phyloP scores from a whole-genome alignment of 441 rosid genomes.

The Arabidopsis lyrata region DNA sequence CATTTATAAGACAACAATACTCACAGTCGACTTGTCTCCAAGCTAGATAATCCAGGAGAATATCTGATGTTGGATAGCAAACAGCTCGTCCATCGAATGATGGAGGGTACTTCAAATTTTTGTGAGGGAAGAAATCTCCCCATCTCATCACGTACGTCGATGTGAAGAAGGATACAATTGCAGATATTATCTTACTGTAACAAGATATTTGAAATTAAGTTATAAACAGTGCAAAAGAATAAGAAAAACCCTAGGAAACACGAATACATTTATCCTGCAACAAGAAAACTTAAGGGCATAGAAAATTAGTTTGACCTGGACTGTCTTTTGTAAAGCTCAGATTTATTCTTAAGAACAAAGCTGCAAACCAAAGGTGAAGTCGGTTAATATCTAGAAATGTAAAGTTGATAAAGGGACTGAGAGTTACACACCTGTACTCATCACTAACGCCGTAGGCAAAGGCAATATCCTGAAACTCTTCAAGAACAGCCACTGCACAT shows the following conservation, averaged over 20 bases:
- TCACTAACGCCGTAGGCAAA: conserved; percentile 94
- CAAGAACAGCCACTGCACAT: conserved; percentile 76
- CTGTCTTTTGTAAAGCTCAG: conserved; percentile 63
- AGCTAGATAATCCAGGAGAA: conserved; percentile 81
- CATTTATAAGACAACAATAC: conserved; percentile 39
- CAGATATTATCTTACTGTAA: conserved; percentile 70
- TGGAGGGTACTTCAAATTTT: conserved; percentile 72
- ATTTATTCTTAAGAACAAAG: conserved; percentile 74
- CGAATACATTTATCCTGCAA: neutral
- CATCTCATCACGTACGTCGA: conserved; percentile 72
- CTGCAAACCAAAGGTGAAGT: conserved; percentile 51
- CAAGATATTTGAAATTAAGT: neutral
- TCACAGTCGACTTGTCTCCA: conserved; percentile 99
- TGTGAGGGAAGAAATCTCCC: conserved; percentile 70
- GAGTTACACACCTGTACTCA: conserved; percentile 73
- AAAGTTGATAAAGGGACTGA: conserved; percentile 4
- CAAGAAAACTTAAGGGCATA: neutral
- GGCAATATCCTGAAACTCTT: conserved; percentile 69
- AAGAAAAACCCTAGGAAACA: neutral
- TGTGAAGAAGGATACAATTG: conserved; percentile 76
- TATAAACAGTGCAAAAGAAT: neutral
- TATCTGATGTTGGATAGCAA: conserved; percentile 80
- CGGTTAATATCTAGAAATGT: conserved; percentile 26
- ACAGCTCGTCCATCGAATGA: conserved; percentile 92
- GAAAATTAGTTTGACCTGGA: conserved; percentile 55